A percentile compares a stretch with the other conserved stretches of the same genome.
Conservation (phyloP, 257 asterid species). For the Solanum megistacrolobum region DNA sequence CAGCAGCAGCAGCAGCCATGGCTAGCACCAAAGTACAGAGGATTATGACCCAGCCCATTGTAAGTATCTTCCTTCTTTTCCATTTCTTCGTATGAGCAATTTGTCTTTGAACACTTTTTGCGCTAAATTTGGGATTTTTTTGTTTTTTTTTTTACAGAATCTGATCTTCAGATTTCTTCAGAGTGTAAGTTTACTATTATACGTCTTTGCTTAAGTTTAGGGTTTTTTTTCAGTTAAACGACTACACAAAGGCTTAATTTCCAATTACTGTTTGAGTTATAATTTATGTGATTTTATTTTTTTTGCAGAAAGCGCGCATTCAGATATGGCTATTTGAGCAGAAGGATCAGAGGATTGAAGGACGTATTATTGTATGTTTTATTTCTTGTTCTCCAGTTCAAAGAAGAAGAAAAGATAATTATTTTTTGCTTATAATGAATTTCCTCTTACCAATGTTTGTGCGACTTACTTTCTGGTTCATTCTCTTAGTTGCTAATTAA, state of each 20-base stretch:
- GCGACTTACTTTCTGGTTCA: not conserved
- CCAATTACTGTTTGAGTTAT: not conserved
- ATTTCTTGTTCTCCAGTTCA: not conserved
- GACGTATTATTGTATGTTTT: slow-evolving; percentile 43
- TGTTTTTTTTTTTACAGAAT: slow-evolving; percentile 20
- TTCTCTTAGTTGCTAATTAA: not conserved
- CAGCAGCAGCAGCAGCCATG: slow-evolving; percentile 26
- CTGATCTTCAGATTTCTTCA: slow-evolving; percentile 63
- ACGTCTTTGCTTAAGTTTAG: not conserved
- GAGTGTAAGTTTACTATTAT: slow-evolving; percentile 26
- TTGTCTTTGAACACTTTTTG: not conserved
- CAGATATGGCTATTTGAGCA: slow-evolving; percentile 63
- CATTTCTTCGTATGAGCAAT: not conserved
- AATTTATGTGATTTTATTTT: not conserved
- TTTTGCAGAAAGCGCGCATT: slow-evolving; percentile 43
- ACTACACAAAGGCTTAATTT: not conserved
- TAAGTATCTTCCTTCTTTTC: not conserved
- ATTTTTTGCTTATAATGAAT: not conserved
- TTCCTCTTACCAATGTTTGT: not conserved
- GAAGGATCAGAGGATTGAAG: slow-evolving; percentile 55
- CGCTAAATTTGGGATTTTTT: not conserved
- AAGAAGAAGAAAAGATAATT: not conserved
- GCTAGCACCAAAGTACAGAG: slow-evolving; percentile 58
- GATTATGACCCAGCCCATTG: slow-evolving; percentile 68
- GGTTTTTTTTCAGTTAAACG: not conserved